phyloP scores from a whole-genome alignment of 2,329 filamentous ascomycete genomes.

The Pleomassaria siparia region DNA sequence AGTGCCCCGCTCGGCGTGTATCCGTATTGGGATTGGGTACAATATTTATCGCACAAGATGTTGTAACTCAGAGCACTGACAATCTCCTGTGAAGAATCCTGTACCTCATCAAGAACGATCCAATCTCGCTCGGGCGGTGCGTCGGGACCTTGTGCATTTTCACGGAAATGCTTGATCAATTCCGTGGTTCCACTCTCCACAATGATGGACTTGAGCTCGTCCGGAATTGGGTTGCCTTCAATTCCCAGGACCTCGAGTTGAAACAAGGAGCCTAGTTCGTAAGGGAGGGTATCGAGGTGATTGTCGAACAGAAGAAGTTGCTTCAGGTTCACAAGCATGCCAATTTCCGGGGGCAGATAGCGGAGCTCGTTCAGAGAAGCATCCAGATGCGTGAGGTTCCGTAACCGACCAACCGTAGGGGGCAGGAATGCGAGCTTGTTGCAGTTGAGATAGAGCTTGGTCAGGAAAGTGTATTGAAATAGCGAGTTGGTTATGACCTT shows the following conservation, averaged over 20 bases:
- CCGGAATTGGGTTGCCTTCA: conserved; percentile 84
- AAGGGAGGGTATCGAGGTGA: conserved; percentile 76
- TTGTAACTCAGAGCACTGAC: conserved; percentile 93
- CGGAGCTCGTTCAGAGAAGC: conserved; percentile 84
- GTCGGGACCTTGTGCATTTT: conserved; percentile 74
- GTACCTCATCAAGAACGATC: conserved; percentile 68
- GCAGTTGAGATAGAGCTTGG: conserved; percentile 88
- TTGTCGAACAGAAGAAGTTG: conserved; percentile 89
- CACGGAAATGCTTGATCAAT: conserved; percentile 78
- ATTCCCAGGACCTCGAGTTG: conserved; percentile 87
- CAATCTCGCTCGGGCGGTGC: conserved; percentile 76
- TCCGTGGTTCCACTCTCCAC: conserved; percentile 85
- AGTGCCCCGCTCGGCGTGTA: conserved; percentile 84
- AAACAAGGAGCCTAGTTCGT: conserved; percentile 85
- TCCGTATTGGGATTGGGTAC: conserved; percentile 80
- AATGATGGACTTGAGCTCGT: conserved; percentile 75
- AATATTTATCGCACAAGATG: conserved; percentile 91
- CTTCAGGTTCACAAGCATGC: conserved; percentile 93
- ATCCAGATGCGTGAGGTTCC: conserved; percentile 80
- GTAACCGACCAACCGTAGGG: conserved; percentile 76
- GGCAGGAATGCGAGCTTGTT: conserved; percentile 87
- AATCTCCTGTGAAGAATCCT: conserved; percentile 58
- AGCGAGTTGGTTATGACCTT: conserved; percentile 77
- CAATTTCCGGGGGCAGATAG: conserved; percentile 83
- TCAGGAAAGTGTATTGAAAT: conserved; percentile 84